Conservation (phyloP, 2,329 filamentous ascomycete genomes). For the Fusarium vanettenii region DNA sequence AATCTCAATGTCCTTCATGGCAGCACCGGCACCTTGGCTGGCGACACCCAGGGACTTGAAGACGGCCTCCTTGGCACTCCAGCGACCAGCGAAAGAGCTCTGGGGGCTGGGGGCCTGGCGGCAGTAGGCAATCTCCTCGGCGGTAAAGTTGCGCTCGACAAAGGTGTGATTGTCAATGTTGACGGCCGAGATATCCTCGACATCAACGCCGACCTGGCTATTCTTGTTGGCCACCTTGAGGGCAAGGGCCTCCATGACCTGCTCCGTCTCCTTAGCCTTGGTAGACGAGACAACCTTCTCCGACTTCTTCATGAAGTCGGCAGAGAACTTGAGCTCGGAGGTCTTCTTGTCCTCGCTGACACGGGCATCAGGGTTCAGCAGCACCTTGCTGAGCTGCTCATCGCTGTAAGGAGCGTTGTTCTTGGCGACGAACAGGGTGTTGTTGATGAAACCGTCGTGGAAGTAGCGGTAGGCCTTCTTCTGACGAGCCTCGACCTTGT, state of each 20-base stretch:
- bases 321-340: constrained; percentile 78
- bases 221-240: constrained; percentile 65
- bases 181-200: constrained; percentile 87
- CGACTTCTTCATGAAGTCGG: constrained; percentile 74
- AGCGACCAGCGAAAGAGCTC: constrained; percentile 92
- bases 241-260: constrained; percentile 82
- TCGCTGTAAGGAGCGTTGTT: constrained; percentile 89
- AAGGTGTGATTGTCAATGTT: constrained; percentile 97
- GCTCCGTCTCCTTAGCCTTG: constrained; percentile 72
- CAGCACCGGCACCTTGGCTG: constrained; percentile 88
- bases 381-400: constrained; percentile 85
- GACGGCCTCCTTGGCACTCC: constrained; percentile 98
- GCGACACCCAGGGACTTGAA: constrained; percentile 95
- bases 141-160: constrained; percentile 93
- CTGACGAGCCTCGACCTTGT: constrained; percentile 91
- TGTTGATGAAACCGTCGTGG: constrained; percentile 98
- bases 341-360: constrained; percentile 90
- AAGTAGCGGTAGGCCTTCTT: constrained; percentile 99
- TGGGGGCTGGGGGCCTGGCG: constrained; percentile 80
- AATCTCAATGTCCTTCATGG: constrained; percentile 96
- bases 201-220: constrained; percentile 91
- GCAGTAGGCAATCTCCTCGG: constrained; percentile 87
- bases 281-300: constrained; percentile 64
- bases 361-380: constrained; percentile 93
- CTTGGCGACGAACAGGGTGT: constrained; percentile 97